Evolutionary conservation across 2,329 filamentous ascomycete genomes (phyloP).

Genomic region (Pseudocercospora eumusae): DNA sequence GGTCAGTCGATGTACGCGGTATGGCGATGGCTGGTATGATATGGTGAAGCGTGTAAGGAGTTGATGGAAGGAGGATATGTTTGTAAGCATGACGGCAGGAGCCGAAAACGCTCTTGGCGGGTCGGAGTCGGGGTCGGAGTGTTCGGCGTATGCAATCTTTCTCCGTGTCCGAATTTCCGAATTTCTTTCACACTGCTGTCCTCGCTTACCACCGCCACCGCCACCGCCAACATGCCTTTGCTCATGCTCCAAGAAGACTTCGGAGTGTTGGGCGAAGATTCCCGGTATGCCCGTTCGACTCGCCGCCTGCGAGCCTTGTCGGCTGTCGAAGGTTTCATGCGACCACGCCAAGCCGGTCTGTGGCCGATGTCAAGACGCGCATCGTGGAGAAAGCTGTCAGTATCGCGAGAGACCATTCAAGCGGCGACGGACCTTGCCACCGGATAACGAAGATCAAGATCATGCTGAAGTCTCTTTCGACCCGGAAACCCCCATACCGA

Average conservation of each 20-base stretch:
- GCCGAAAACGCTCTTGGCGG: background rate
- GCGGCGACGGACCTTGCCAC: slow-evolving; percentile 19
- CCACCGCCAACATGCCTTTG: background rate
- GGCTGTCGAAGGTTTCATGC: slow-evolving; percentile 36
- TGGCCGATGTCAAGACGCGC: slow-evolving; percentile 30
- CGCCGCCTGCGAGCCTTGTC: slow-evolving; percentile 38
- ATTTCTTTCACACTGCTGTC: background rate
- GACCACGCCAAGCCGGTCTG: slow-evolving; percentile 36
- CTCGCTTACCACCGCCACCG: background rate
- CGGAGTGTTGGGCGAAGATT: background rate
- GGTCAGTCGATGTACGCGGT: slow-evolving; percentile 67
- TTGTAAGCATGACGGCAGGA: background rate
- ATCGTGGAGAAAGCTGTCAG: slow-evolving; percentile 29
- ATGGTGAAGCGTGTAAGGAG: slow-evolving; percentile 59
- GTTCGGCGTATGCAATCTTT: background rate
- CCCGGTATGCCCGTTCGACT: slow-evolving; percentile 23
- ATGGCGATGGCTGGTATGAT: slow-evolving; percentile 75
- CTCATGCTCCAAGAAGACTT: background rate
- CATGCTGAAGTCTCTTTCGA: slow-evolving; percentile 7
- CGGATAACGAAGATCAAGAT: slow-evolving; percentile 1
- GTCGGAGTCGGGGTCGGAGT: background rate
- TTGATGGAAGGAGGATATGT: background rate
- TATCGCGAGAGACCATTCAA: slow-evolving; percentile 38
- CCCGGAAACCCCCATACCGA: slow-evolving; percentile 17
- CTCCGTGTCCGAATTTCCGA: background rate